Evolutionary conservation across 164 flowering plant genomes (phyloP), one percentile per base, ranked within the genome.

Genomic region (Stephania japonica): DNA sequence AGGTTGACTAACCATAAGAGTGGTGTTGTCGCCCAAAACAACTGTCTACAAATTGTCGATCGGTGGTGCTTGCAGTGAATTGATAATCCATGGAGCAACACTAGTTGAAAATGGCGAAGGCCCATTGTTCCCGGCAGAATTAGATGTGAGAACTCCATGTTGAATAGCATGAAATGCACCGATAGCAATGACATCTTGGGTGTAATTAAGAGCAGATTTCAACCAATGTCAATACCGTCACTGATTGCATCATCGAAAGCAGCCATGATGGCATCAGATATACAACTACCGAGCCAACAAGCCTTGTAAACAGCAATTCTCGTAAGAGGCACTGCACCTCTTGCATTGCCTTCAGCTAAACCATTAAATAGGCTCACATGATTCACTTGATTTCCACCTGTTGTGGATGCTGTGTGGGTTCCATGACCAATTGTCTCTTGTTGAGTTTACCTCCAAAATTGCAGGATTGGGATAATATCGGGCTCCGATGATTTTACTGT

Each of bases 371-470:
- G 32, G 32, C 32, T 1, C 32, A 27, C 32, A 27, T 13, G 41
- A 19, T 23, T 50, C 5, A 87, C 88, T 44, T 18, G 0, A 41
- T 67, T 72, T 0, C 88, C 91, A 0, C 87, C 89, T 23, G 76
- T 87, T 6, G 84, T 87, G 0, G 90, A 87, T n/a, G 91, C 80
- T 8, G 85, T 81, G 72, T 86, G 90, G 3, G 83, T 79, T 1
- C 93, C 91, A 72, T 89, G 90, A 13, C 90, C 88, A 0, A 23
- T 11, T 14, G 69, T 88, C 93, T 73, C 85, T 81, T 0, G 89
- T 82, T 0, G 86, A 74, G 1, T 16, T 42, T 0, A 7, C 72
- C 0, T 19, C 42, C 1, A 41, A 10, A 9, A 86, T 65, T 68
- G 71, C 38, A 75, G 73, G 1, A 86, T 90, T 44, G 89, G 90